Evolutionary conservation across 1,284 basidiomycete species (phyloP).

Genomic region (Naganishia sp.): DNA sequence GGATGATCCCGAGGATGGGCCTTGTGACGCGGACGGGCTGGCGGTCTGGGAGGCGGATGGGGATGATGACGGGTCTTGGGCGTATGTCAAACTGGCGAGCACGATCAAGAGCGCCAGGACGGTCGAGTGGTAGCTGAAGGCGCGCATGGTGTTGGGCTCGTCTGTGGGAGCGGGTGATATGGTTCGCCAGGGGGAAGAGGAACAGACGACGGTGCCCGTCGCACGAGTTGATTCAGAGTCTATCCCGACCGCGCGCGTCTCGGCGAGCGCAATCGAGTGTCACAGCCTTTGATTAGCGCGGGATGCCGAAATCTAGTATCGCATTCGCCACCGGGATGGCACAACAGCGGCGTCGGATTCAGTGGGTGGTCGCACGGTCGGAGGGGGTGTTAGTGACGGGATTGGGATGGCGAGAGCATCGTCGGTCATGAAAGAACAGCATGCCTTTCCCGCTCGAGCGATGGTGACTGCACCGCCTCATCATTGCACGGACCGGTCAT

Average conservation of each 20-base stretch:
- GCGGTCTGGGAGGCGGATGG: neutral
- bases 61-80: conserved; percentile 15
- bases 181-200: too few relatives aligned
- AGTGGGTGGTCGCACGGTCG: too few relatives aligned
- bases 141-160: neutral
- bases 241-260: conserved; percentile 1
- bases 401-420: too few relatives aligned
- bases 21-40: conserved; percentile 2
- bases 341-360: too few relatives aligned
- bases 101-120: conserved; percentile 4
- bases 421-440: too few relatives aligned
- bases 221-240: neutral
- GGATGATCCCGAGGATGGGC: conserved; percentile 3
- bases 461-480: too few relatives aligned
- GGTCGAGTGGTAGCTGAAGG: neutral
- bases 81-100: conserved; percentile 8
- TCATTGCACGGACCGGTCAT: too few relatives aligned
- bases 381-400: too few relatives aligned
- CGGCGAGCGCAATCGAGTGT: conserved; percentile 1
- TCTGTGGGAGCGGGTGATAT: neutral
- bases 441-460: too few relatives aligned
- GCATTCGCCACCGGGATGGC: neutral
- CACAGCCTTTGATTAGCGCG: conserved; percentile 10
- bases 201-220: neutral
- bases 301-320: neutral